Percentiles rank a stretch among this genome's conserved stretches.
These are phyloP conservation scores for Magnaporthales sp. DNA, from an alignment of 2,329 filamentous ascomycete genomes.

Conservation along the genomic window DNA sequence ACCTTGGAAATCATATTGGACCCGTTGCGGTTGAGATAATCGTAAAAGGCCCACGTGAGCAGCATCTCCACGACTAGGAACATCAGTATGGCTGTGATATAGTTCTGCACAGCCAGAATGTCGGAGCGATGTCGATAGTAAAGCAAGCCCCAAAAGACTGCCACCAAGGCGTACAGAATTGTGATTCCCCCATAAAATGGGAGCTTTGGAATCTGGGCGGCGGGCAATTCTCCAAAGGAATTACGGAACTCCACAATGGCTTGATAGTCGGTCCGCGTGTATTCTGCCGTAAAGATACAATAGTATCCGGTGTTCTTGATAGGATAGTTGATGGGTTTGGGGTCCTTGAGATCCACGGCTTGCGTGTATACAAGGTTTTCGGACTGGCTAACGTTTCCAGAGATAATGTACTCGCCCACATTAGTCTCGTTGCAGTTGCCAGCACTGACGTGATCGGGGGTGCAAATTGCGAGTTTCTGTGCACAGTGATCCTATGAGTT, in stretches of 20 bases:
- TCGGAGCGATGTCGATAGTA: conserved; percentile 93
- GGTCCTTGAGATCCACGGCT: conserved; percentile 72
- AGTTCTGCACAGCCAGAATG: conserved; percentile 96
- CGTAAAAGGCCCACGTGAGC: conserved; percentile 98
- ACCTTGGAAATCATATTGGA: conserved; percentile 75
- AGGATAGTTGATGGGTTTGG: conserved; percentile 67
- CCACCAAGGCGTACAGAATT: conserved; percentile 84
- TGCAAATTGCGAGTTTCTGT: conserved; percentile 56
- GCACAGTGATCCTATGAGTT: background rate
- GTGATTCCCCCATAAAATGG: conserved; percentile 95
- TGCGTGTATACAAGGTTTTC: conserved; percentile 66
- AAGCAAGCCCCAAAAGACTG: conserved; percentile 83
- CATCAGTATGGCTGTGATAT: conserved; percentile 92
- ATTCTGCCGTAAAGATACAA: conserved; percentile 75
- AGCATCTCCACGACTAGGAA: conserved; percentile 95
- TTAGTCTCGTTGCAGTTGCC: conserved; percentile 69
- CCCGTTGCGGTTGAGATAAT: conserved; percentile 87
- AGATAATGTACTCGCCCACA: conserved; percentile 75
- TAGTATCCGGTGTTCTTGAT: conserved; percentile 93
- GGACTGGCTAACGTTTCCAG: conserved; percentile 66
- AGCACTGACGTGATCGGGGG: conserved; percentile 57
- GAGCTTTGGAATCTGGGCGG: conserved; percentile 91
- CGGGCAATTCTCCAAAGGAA: conserved; percentile 90
- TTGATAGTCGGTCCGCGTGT: conserved; percentile 59
- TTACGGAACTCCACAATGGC: conserved; percentile 89